Evolutionary conservation across 108 stramenopile species (phyloP), one percentile per base, ranked within the genome.

Genomic region (Skeletonema marinoi): DNA sequence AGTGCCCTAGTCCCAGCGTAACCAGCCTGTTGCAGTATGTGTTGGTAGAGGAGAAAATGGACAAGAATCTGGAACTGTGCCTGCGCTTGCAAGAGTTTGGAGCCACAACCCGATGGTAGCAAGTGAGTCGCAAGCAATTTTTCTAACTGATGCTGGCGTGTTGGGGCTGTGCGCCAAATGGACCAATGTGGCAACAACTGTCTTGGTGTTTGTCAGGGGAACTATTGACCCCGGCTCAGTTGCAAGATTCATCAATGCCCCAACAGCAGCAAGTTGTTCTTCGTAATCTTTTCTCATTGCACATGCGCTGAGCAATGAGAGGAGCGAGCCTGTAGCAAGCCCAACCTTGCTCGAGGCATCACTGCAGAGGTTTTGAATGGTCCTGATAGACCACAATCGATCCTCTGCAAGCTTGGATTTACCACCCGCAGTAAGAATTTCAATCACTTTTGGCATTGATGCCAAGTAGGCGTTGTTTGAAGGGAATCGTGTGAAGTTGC

Each of bases 31-130:
- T 1, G 90, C 85, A 6, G 85, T 67, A 72, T 92, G 90, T 1
- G 93, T 78, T 16, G 93, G 93, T 9, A 95, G 71, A n/a, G 85
- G 78, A 66, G 84, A 80, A 58, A 78, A 68, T 21, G 80, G 73
- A 62, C 89, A 70, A 11, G 73, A 87, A 13, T 85, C 70, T 12
- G 94, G 94, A 6, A 93, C 87, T 11, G 85, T 84, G 17, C 92
- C 92, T 6, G 87, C 83, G 11, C 88, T 88, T 3, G 94, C 90
- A 67, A 93, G 65, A 10, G 88, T 95, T 68, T 95, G 92, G 21
- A 95, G 83, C 94, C 94, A 95, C 65, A 95, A 73, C 13, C 89
- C 89, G 50, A 93, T 82, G 2, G 89, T 93, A 14, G 92, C 90
- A 39, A 95, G 74, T 9, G 91, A 86, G 70, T 92, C 90, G 44